These are phyloP conservation scores for Auriscalpium orientale DNA, from an alignment of 768 basidiomycete genomes.

Conservation along the genomic window DNA sequence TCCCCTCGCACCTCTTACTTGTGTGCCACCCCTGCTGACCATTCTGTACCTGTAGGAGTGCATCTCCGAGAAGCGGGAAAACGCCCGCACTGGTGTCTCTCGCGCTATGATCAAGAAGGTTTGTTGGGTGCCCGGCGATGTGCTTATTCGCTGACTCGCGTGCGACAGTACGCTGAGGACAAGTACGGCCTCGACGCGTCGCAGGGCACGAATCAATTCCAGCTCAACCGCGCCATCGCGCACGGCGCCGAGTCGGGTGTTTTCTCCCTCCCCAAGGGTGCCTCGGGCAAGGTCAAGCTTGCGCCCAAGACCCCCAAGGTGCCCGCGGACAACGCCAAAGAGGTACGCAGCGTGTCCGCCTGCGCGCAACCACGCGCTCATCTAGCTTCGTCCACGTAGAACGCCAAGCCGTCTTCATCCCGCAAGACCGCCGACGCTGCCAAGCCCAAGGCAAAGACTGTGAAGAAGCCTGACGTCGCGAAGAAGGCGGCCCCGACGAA, in stretches of 20 bases:
- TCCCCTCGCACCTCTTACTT: constrained; percentile 5
- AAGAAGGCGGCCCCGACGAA: constrained; percentile 25
- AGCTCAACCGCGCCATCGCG: constrained; percentile 48
- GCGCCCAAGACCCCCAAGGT: constrained; percentile 44
- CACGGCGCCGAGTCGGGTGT: constrained; percentile 42
- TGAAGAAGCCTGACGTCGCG: constrained; percentile 15
- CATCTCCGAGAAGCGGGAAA: constrained; percentile 56
- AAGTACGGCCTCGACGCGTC: constrained; percentile 45
- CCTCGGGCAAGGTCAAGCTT: constrained; percentile 70
- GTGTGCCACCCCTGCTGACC: background rate
- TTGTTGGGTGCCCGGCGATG: background rate
- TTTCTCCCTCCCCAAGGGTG: constrained; percentile 56
- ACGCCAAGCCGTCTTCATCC: constrained; percentile 26
- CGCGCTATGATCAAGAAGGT: constrained; percentile 64
- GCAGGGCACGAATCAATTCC: constrained; percentile 33
- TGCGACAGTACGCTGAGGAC: constrained; percentile 43
- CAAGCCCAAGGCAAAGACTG: constrained; percentile 8
- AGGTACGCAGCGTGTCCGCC: constrained; percentile 32
- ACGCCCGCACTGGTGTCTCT: constrained; percentile 66
- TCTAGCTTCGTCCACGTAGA: constrained; percentile 18
- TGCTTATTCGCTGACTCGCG: background rate
- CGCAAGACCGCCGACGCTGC: constrained; percentile 15
- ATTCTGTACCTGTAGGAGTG: constrained; percentile 47
- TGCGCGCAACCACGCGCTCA: constrained; percentile 1
- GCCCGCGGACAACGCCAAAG: constrained; percentile 37